Evolutionary conservation across 2,329 filamentous ascomycete genomes (phyloP).

Genomic region (Phaeosphaeriaceae sp.): DNA sequence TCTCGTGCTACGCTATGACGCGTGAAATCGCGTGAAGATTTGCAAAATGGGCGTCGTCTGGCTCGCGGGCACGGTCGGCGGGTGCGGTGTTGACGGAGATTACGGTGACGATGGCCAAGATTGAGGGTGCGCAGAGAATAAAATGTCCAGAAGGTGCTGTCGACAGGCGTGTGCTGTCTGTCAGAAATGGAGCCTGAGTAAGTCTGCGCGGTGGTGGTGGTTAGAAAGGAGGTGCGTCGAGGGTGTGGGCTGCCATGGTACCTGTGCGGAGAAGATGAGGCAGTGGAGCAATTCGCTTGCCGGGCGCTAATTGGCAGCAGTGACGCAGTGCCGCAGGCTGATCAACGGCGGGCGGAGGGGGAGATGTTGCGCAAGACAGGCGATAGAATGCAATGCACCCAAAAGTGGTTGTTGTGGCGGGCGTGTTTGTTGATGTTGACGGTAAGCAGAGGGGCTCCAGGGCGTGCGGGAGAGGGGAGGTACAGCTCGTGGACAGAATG

Average conservation of each 20-base stretch:
- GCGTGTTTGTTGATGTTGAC: constrained; percentile 1
- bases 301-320: constrained; percentile 40
- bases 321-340: constrained; percentile 29
- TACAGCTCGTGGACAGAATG: background rate
- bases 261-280: constrained; percentile 38
- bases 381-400: no score
- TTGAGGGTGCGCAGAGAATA: constrained; percentile 12
- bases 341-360: constrained; percentile 17
- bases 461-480: background rate
- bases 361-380: background rate
- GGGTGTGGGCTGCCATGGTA: constrained; percentile 35
- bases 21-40: constrained; percentile 49
- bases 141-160: constrained; percentile 24
- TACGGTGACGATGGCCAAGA: constrained; percentile 42
- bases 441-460: no score
- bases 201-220: constrained; percentile 16
- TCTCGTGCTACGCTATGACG: constrained; percentile 44
- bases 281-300: constrained; percentile 42
- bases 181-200: constrained; percentile 15
- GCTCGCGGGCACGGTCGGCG: constrained; percentile 34
- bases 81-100: constrained; percentile 35
- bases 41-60: constrained; percentile 27
- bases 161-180: constrained; percentile 24
- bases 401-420: background rate
- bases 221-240: constrained; percentile 32